These are phyloP conservation scores for Cladophialophora exuberans DNA, from an alignment of 2,329 filamentous ascomycete species.

Conservation along the genomic window DNA sequence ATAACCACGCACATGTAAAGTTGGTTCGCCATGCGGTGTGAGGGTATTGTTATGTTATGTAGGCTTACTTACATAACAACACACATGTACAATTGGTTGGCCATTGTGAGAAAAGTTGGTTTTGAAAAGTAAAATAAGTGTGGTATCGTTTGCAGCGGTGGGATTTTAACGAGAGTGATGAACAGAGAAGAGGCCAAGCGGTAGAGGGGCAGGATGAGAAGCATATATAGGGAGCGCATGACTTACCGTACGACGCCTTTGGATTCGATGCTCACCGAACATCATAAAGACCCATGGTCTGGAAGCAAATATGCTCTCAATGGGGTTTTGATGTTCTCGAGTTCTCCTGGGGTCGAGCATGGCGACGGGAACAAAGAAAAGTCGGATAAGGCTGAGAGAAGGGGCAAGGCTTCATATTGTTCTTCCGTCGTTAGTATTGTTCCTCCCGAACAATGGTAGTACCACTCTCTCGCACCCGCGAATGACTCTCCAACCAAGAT, in stretches of 20 bases:
- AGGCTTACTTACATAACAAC: neutral
- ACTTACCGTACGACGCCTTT: neutral
- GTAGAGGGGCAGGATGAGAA: neutral
- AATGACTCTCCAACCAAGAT: neutral
- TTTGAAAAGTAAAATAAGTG: constrained; percentile 18
- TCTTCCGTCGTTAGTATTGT: constrained; percentile 29
- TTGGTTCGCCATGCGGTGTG: neutral
- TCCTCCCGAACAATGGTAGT: constrained; percentile 22
- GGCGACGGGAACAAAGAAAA: constrained; percentile 1
- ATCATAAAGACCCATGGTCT: neutral
- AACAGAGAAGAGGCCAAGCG: neutral
- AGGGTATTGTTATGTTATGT: neutral
- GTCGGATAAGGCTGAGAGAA: constrained; percentile 20
- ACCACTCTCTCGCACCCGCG: no score
- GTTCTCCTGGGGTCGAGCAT: neutral
- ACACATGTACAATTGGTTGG: constrained; percentile 5
- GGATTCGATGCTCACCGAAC: neutral
- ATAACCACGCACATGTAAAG: constrained; percentile 7
- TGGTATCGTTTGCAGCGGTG: constrained; percentile 9
- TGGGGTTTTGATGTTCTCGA: neutral
- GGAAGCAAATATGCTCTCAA: neutral
- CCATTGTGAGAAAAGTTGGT: neutral
- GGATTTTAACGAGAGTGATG: constrained; percentile 10
- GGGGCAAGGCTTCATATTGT: constrained; percentile 32
- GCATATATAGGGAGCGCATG: neutral